A percentile compares a stretch with the other conserved stretches of the same genome.
Evolutionary conservation across 2,329 filamentous ascomycete genomes (phyloP).

Genomic region (Alternaria atra): DNA sequence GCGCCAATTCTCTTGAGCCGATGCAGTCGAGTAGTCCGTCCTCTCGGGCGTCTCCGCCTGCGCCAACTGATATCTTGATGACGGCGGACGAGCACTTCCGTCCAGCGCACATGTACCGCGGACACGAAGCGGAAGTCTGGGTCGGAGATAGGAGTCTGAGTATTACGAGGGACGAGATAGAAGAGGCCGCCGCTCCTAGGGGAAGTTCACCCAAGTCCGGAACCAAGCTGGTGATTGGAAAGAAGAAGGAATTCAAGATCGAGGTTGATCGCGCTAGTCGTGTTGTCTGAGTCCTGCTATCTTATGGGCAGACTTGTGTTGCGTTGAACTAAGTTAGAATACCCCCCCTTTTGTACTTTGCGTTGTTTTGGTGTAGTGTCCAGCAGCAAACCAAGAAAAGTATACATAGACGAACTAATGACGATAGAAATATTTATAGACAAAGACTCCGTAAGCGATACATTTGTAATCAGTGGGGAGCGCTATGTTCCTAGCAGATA

Average conservation of each 20-base stretch:
- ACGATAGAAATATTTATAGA: background rate
- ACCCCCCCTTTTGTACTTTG: slow-evolving; percentile 7
- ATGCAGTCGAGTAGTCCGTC: background rate
- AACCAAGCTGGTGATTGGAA: slow-evolving; percentile 40
- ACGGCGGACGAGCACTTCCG: slow-evolving; percentile 34
- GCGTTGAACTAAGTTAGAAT: slow-evolving; percentile 10
- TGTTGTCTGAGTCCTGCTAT: slow-evolving; percentile 3
- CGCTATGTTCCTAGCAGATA: background rate
- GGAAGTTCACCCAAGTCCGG: slow-evolving; percentile 12
- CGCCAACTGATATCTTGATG: slow-evolving; percentile 2
- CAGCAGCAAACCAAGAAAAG: background rate
- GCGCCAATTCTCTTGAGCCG: background rate
- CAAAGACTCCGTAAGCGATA: background rate
- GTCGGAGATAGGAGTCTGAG: slow-evolving; percentile 29
- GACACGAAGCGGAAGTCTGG: slow-evolving; percentile 35
- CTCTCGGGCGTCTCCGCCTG: slow-evolving; percentile 17
- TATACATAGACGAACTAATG: background rate
- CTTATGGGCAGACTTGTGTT: background rate
- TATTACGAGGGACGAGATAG: slow-evolving; percentile 26
- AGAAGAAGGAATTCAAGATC: slow-evolving; percentile 43
- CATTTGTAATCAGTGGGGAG: background rate
- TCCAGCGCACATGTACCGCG: slow-evolving; percentile 29
- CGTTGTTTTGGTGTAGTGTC: background rate
- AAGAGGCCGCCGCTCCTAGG: background rate
- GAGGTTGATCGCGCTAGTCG: slow-evolving; percentile 36